Evolutionary conservation across 345 rosid species (phyloP).

Genomic region (Odontarrhena argentea): DNA sequence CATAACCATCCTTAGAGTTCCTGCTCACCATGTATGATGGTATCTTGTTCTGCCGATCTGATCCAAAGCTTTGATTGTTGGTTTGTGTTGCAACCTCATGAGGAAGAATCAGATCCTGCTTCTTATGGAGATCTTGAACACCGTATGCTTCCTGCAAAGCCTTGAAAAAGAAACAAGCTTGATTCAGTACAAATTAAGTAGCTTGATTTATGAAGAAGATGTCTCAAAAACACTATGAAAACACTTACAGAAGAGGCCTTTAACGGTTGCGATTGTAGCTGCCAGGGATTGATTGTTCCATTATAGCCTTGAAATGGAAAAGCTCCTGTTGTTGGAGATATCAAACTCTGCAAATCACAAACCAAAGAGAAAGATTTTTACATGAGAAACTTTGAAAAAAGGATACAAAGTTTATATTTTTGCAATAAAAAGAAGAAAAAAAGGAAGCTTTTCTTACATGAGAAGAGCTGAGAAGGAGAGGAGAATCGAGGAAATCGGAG

Average conservation of each 20-base stretch:
- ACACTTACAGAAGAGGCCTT: conserved; percentile 46
- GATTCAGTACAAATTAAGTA: conserved; percentile 2
- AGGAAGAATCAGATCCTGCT: conserved; percentile 53
- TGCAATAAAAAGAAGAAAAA: conserved; percentile 11
- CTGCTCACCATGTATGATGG: conserved; percentile 52
- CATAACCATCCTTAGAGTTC: conserved; percentile 86
- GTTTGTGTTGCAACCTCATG: conserved; percentile 48
- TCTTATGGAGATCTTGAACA: conserved; percentile 48
- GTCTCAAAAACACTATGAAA: conserved; percentile 37
- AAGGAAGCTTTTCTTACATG: conserved; percentile 58
- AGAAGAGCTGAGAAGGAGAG: conserved; percentile 69
- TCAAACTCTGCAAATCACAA: conserved; percentile 64
- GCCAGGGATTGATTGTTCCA: conserved; percentile 66
- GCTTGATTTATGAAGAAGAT: conserved; percentile 44
- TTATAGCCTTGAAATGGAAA: conserved; percentile 58
- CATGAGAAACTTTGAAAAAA: conserved; percentile 1
- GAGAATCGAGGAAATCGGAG: conserved; percentile 81
- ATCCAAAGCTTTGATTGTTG: conserved; percentile 31
- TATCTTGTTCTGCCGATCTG: conserved; percentile 33
- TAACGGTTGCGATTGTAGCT: conserved; percentile 33
- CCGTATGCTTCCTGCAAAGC: conserved; percentile 55
- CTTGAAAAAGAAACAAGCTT: conserved; percentile 31
- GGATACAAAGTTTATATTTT: background rate
- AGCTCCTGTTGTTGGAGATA: conserved; percentile 94
- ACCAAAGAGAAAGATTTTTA: background rate